Evolutionary conservation across 2,329 filamentous ascomycete species (phyloP).

Genomic region (Botrytis fabae): DNA sequence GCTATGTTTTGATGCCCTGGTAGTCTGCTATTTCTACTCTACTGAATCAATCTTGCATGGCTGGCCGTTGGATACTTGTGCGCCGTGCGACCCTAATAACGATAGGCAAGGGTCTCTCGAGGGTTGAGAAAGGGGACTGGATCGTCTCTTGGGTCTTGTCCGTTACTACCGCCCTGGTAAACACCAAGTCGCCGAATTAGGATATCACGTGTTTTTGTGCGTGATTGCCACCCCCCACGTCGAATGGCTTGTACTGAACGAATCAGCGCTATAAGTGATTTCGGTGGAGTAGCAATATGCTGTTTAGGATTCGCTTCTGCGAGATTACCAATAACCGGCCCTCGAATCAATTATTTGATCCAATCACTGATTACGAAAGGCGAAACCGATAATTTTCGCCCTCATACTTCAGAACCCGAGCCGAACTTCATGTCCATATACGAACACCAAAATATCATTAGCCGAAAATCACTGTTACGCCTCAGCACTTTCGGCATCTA

Average conservation of each 20-base stretch:
- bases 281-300: not conserved
- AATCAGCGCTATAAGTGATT: not conserved
- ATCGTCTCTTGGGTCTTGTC: not conserved
- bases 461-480: not conserved
- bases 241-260: not conserved
- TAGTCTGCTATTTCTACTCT: not conserved
- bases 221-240: conserved; percentile 9
- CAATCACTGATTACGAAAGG: not conserved
- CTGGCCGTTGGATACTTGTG: not conserved
- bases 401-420: not conserved
- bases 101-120: not conserved
- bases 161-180: not conserved
- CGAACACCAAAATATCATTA: not conserved
- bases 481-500: not conserved
- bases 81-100: not conserved
- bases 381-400: not conserved
- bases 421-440: not conserved
- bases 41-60: not conserved
- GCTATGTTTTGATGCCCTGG: not conserved
- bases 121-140: not conserved
- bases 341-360: not conserved
- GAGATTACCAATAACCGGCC: not conserved
- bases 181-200: not conserved
- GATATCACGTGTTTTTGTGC: not conserved
- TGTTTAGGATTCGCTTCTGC: not conserved